Base-by-base conservation (phyloP, 139 green algal species). In the Asterochloris erici region DNA sequence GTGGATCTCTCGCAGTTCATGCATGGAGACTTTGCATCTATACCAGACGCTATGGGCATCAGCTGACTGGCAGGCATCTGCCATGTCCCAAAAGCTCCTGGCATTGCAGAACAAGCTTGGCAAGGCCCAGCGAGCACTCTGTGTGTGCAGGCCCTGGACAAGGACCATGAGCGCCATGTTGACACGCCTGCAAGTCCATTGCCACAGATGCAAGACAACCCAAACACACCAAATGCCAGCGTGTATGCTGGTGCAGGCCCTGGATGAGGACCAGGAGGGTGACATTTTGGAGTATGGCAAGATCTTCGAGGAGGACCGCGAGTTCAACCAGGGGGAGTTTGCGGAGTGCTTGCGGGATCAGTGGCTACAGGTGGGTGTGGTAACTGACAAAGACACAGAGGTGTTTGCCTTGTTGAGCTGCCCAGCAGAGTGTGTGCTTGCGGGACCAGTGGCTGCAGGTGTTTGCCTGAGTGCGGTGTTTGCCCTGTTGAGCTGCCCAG, bases 321-420 rank as follows among this genome's bases (percentile, higher is more conserved):
- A 93, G 73, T 93, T 87, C 81, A 93, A 93, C 73, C 90, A 92
- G 84, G 87, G 89, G 54, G 85, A 87, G 38, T 93, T 93, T 91
- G 90, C 87, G 24, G 90, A 93, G 90, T 74, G 70, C n/a, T 78
- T 93, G 62, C 84, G 87, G 2, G 89, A 93, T 80, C 90, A 93
- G 85, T 90, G 87, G 64, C 77, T 93, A 75, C 61, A 84, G 61
- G 90, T 93, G 75, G 71, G 87, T 28, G 79, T 87, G 6, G 85
- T 85, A 63, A 87, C 84, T 74, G 87, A 88, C 76, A 84, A 77
- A 70, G 76, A 88, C 4, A 63, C 91, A 76, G 84, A 90, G 77
- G 61, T 79, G 29, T 71, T 84, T 12, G 71, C 91, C 10, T 85
- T 54, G 38, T 54, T 54, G 4, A 54, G 38, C 38, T 6, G 38